A percentile compares a stretch with the other conserved stretches of the same genome.
Evolutionary conservation across 169 alveolate species (phyloP).

Genomic region (Miamiensis avidus): DNA sequence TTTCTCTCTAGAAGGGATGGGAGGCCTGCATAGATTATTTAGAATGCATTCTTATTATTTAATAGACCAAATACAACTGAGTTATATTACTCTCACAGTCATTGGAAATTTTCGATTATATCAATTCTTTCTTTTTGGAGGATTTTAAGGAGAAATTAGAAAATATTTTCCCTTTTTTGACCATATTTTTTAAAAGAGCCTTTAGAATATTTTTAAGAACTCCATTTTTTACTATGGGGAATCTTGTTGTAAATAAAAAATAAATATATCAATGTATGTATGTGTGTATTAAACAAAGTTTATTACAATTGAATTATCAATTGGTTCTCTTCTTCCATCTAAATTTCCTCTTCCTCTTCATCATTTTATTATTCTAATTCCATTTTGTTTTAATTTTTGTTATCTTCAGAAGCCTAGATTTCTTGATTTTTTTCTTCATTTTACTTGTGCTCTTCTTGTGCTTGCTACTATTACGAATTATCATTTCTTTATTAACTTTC

Average conservation of each 20-base stretch:
- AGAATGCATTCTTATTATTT: too few species aligned
- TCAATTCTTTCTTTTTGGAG: too few species aligned
- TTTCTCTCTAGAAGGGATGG: too few species aligned
- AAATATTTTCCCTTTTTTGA: background rate
- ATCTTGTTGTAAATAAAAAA: background rate
- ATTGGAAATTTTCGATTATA: too few species aligned
- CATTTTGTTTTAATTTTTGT: background rate
- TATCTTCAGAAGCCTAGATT: too few species aligned
- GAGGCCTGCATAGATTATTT: too few species aligned
- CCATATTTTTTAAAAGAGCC: background rate
- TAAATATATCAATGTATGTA: too few species aligned
- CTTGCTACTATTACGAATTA: background rate
- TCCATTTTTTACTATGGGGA: background rate
- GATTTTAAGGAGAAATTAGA: too few species aligned
- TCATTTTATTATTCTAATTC: background rate
- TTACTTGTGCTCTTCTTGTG: background rate
- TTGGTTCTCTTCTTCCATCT: background rate
- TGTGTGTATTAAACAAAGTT: too few species aligned
- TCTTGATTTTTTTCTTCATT: background rate
- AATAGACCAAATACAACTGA: too few species aligned
- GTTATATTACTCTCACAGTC: too few species aligned
- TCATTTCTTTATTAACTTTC: background rate
- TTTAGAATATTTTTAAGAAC: background rate
- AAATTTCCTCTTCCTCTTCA: background rate
- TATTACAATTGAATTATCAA: background rate